Evolutionary conservation across 768 basidiomycete species (phyloP), one percentile per base, ranked within the genome.

Genomic region (Auricularia sp.): DNA sequence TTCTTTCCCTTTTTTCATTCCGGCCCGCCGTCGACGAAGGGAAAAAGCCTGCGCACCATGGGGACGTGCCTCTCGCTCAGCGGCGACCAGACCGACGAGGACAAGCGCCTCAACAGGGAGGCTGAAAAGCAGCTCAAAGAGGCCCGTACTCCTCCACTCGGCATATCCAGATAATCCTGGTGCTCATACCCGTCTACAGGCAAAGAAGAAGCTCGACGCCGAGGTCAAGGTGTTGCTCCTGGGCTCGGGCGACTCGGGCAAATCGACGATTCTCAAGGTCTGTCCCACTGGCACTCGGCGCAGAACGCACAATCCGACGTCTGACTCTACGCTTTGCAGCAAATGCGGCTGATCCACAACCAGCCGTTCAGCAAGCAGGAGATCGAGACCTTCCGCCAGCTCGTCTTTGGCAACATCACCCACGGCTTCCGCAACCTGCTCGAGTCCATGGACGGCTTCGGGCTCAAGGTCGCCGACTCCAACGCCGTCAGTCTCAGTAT

Each of bases 301-400:
- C 29, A 29, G 11, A 29, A 6, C 56, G 11, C 34, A 29, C 56
- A 54, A 24, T 35, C 13, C 13, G 6, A 59, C 24, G 56, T 8
- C 6, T 7, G 29, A 6, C 18, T 35, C 10, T n/a, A 29, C 21
- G 29, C 18, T 29, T 21, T 58, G 61, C 69, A 94, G 90, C 94
- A 98, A 88, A 98, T 98, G 95, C 87, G 94, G 45, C 80, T 97
- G 45, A 97, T 99, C 62, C 95, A 98, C 76, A 83, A 85, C 65
- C 79, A 92, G 1, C 88, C 91, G 0, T 99, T 97, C 77, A 83
- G 87, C 0, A 62, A 83, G 0, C 82, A 85, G 70, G 97, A 98
- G 74, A 82, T 90, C 45, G 95, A 98, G 75, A 85, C 81, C 16
- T 97, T 89, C 70, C 87, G 95, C 1, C 95, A 96, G 71, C 85